Conservation (phyloP, 2,329 filamentous ascomycete species). For the Curvularia eragrostidis region DNA sequence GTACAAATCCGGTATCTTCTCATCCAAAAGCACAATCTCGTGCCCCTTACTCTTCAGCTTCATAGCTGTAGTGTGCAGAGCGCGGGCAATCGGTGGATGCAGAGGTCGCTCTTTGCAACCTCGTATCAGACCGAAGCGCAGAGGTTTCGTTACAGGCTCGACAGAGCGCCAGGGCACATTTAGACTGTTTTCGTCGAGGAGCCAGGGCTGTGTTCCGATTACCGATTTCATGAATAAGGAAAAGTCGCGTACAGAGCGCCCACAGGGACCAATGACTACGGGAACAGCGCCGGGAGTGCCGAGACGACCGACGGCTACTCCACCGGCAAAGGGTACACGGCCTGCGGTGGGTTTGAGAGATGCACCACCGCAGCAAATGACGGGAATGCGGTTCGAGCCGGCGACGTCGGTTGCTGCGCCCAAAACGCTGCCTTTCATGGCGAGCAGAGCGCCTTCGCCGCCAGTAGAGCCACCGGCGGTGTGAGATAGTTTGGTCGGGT, state of each 20-base stretch:
- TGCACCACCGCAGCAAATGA: constrained; percentile 69
- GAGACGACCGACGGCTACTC: constrained; percentile 38
- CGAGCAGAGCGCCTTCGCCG: constrained; percentile 67
- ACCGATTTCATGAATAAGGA: constrained; percentile 54
- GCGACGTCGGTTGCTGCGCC: constrained; percentile 70
- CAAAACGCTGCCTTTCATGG: constrained; percentile 64
- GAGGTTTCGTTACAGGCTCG: constrained; percentile 19
- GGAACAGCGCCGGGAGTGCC: constrained; percentile 43
- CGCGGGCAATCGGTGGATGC: constrained; percentile 59
- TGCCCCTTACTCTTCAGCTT: constrained; percentile 56
- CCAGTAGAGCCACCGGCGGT: constrained; percentile 71
- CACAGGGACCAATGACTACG: constrained; percentile 54
- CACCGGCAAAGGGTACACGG: constrained; percentile 55
- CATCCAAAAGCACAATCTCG: constrained; percentile 43
- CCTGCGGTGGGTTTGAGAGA: constrained; percentile 62
- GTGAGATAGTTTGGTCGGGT: constrained; percentile 66
- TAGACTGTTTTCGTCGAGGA: constrained; percentile 52
- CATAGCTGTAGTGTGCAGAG: constrained; percentile 52
- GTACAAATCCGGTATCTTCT: constrained; percentile 40
- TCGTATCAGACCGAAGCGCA: constrained; percentile 59
- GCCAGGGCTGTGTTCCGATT: constrained; percentile 53
- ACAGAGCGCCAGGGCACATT: constrained; percentile 57
- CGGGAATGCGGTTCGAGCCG: constrained; percentile 76
- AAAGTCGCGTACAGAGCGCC: constrained; percentile 51
- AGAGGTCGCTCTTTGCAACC: constrained; percentile 58